phyloP scores from a whole-genome alignment of 805 yeast species.

The Candida verbasci region DNA sequence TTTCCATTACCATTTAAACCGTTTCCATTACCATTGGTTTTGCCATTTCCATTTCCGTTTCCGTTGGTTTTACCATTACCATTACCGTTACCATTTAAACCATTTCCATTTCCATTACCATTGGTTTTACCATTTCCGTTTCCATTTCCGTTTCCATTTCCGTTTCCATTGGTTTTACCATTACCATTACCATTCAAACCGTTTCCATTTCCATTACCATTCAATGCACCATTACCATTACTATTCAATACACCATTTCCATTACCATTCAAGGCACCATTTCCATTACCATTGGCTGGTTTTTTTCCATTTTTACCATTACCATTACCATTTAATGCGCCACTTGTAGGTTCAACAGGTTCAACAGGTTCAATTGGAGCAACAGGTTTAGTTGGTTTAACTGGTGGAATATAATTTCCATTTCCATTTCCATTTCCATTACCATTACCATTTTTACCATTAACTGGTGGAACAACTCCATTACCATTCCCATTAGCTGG shows the following conservation, averaged over 20 bases:
- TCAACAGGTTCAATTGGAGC: neutral
- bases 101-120: neutral
- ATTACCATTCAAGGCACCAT: constrained; percentile 4
- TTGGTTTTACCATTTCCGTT: constrained; percentile 2
- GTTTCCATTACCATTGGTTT: constrained; percentile 1
- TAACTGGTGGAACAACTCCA: neutral
- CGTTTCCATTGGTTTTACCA: neutral
- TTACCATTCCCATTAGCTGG: constrained; percentile 5
- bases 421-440: neutral
- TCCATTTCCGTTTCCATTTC: constrained; percentile 1
- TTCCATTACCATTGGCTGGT: neutral
- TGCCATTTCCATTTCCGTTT: neutral
- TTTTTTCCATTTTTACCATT: neutral
- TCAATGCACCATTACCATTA: neutral
- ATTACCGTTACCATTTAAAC: constrained; percentile 4
- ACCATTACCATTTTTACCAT: neutral
- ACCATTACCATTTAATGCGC: neutral
- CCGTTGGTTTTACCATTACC: neutral
- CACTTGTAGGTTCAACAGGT: too few relatives aligned
- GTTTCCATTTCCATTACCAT: neutral
- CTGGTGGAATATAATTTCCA: neutral
- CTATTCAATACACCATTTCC: neutral
- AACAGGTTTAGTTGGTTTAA: too few relatives aligned
- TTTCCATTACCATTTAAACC: too few relatives aligned
- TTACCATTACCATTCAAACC: neutral